Base-by-base conservation (phyloP, 2,329 filamentous ascomycete genomes). In the Penicillium sumatraense region DNA sequence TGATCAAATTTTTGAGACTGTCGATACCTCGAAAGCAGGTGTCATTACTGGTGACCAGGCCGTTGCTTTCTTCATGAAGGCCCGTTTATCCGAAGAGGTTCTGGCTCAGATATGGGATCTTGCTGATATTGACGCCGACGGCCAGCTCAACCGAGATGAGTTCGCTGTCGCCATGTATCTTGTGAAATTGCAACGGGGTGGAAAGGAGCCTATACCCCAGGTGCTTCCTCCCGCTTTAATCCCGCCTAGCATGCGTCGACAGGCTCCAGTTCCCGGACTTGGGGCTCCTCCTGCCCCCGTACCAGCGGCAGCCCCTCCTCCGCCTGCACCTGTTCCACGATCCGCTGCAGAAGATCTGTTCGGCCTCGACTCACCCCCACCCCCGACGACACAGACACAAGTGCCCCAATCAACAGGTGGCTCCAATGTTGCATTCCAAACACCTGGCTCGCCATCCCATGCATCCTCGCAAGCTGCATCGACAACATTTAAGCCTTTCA, bases 131-230 rank as follows among this genome's bases (percentile, higher is more conserved):
- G 91, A 91, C 68, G 95, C 91, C 7, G 89, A 93, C 64, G 95
- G 95, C 10, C 88, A 89, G 54, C 80, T 99, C 53, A 92, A 84
- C 44, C 86, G 86, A 65, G 95, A 99, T 63, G 93, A 96, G 66
- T 99, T 99, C 70, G 92, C 95, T 0, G 92, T 99, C 44, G 93
- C 95, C 50, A 97, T 99, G 93, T 96, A 96, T 71, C 81, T 99
- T 48, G 97, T 99, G 66, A 86, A 93, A 58, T 90, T 96, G 72
- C 93, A 97, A 72, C 85, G 93, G 51, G 89, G 84, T 61, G 89
- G 87, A 59, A 86, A 86, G 54, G 86, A 88, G 53, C 79, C 85
- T 24, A 75, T 98, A 27, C 95, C 95, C 2, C 80, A 88, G 20
- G 83, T 85, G n/a, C 78, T 99, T 38, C 93, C 93, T 9, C 80